Evolutionary conservation across 495 filamentous ascomycete genomes (phyloP).

Genomic region (Neurospora africana): DNA sequence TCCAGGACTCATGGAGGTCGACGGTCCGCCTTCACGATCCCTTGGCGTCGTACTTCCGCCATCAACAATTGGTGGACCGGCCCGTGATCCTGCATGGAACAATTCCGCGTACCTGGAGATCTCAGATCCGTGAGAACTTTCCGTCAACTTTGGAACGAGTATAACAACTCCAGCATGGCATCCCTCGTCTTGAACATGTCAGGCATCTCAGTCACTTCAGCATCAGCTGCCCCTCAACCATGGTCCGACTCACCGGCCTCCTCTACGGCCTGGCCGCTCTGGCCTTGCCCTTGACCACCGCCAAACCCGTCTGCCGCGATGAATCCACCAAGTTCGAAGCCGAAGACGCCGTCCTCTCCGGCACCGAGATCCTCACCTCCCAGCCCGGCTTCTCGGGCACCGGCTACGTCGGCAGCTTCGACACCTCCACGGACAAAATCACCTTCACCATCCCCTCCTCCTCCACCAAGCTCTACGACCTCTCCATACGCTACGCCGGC

Average conservation of each 20-base stretch:
- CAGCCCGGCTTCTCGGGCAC: constrained; percentile 27
- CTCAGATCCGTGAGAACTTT: not conserved
- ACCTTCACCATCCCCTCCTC: constrained; percentile 25
- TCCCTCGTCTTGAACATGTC: not conserved
- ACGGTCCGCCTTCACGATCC: not conserved
- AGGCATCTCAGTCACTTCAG: not conserved
- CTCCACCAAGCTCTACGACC: constrained; percentile 27
- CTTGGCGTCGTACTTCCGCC: not conserved
- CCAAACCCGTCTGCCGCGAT: not conserved
- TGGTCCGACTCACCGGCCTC: not conserved
- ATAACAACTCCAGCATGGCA: not conserved
- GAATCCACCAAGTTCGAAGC: constrained; percentile 22
- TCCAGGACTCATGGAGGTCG: not conserved
- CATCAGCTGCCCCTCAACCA: not conserved
- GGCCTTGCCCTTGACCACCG: not conserved
- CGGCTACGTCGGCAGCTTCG: constrained; percentile 35
- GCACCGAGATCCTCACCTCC: constrained; percentile 23
- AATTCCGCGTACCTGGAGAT: not conserved
- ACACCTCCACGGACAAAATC: constrained; percentile 27
- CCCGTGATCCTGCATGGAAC: not conserved
- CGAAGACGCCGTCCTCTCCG: constrained; percentile 27
- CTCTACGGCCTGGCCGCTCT: not conserved
- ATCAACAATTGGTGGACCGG: not conserved
- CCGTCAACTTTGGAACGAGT: not conserved
- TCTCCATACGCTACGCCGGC: constrained; percentile 28